These are phyloP conservation scores for Fusarium clavum DNA, from an alignment of 2,329 filamentous ascomycete species.

Conservation along the genomic window DNA sequence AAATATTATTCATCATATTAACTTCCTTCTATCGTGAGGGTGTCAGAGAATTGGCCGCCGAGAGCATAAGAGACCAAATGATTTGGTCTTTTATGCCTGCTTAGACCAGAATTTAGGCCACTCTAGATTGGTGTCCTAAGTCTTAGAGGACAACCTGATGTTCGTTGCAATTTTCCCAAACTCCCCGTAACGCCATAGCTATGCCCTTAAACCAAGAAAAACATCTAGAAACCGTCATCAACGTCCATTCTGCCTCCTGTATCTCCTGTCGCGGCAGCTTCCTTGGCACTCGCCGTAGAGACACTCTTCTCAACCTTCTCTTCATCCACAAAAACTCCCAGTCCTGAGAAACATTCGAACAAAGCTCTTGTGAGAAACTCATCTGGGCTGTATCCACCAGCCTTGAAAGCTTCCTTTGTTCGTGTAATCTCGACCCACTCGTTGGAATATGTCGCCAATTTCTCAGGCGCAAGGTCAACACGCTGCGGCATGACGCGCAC, in stretches of 20 bases:
- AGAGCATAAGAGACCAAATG: background rate
- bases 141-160: background rate
- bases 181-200: constrained; percentile 44
- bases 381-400: constrained; percentile 84
- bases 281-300: constrained; percentile 51
- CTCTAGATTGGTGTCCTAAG: background rate
- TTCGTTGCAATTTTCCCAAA: constrained; percentile 4
- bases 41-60: background rate
- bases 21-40: background rate
- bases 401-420: constrained; percentile 73
- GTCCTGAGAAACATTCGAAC: constrained; percentile 88
- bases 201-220: constrained; percentile 30
- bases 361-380: constrained; percentile 86
- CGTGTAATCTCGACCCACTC: constrained; percentile 76
- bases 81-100: background rate
- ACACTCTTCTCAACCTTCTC: constrained; percentile 66
- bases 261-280: constrained; percentile 51
- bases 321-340: constrained; percentile 88
- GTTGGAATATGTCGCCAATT: constrained; percentile 76
- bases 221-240: constrained; percentile 58
- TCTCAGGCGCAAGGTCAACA: constrained; percentile 65
- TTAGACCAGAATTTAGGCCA: background rate
- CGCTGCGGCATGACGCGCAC: constrained; percentile 75
- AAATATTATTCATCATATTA: constrained; percentile 33
- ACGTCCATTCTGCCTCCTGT: constrained; percentile 59